Conservation (phyloP, 306 rosid species). For the Gynostemma pentaphyllum region DNA sequence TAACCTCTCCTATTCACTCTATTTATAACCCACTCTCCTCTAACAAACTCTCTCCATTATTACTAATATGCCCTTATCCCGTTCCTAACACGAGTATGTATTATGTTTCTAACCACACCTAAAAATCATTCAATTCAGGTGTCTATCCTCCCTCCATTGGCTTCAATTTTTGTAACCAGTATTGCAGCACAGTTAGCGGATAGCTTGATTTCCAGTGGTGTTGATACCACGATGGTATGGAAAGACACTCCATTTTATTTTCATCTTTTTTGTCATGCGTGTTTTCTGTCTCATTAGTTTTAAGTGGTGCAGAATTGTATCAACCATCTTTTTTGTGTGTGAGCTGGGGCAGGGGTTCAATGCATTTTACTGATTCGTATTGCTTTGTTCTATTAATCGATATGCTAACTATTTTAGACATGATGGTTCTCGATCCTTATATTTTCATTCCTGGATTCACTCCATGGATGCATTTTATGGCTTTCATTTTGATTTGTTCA, state of each 20-base stretch:
- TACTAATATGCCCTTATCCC: no score
- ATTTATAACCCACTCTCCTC: no score
- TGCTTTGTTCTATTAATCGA: no score
- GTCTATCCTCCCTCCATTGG: constrained; percentile 87
- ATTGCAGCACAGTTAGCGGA: constrained; percentile 81
- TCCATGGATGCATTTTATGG: no score
- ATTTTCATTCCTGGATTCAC: neutral
- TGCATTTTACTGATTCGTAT: no score
- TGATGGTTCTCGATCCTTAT: neutral
- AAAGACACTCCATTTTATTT: constrained; percentile 3
- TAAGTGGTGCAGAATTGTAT: no score
- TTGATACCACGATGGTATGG: constrained; percentile 73
- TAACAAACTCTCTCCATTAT: no score
- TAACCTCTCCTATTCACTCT: no score
- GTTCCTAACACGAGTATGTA: neutral
- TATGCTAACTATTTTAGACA: neutral
- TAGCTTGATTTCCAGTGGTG: constrained; percentile 73
- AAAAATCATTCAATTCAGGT: constrained; percentile 39
- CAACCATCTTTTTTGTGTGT: no score
- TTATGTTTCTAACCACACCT: neutral
- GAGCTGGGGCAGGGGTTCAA: no score
- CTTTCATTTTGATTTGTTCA: no score
- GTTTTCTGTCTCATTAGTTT: neutral
- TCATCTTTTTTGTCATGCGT: neutral
- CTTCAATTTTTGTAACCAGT: constrained; percentile 60